Percentiles rank a stretch among this genome's conserved stretches.
Conservation (phyloP, 2,329 filamentous ascomycete species). For the Verticillium klebahnii region DNA sequence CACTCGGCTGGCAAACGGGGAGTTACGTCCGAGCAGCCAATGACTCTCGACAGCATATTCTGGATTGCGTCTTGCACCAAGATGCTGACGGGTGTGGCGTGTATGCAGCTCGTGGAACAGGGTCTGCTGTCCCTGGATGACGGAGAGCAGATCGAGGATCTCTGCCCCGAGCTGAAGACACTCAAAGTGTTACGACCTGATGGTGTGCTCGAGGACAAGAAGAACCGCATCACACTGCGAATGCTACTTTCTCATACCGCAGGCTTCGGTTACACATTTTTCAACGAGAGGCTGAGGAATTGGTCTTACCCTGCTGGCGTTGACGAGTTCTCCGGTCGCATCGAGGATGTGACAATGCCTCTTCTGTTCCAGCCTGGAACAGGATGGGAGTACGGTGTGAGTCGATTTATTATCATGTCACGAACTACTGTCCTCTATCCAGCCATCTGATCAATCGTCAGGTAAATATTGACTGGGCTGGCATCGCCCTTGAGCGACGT, state of each 20-base stretch:
- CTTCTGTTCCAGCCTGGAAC: conserved; percentile 45
- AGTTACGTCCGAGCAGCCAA: not conserved
- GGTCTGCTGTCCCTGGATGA: conserved; percentile 42
- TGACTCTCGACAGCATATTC: conserved; percentile 26
- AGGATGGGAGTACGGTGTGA: conserved; percentile 42
- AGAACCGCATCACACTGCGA: conserved; percentile 38
- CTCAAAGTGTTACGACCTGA: conserved; percentile 42
- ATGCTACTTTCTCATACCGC: conserved; percentile 48
- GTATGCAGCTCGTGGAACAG: conserved; percentile 48
- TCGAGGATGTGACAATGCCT: conserved; percentile 34
- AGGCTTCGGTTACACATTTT: conserved; percentile 40
- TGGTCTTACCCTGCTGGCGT: not conserved
- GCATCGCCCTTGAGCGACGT: conserved; percentile 42
- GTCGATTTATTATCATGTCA: not conserved
- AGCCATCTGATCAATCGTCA: not conserved
- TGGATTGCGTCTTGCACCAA: conserved; percentile 33
- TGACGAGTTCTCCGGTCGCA: conserved; percentile 4
- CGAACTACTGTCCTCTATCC: not conserved
- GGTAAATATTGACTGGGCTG: conserved; percentile 45
- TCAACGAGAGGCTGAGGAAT: conserved; percentile 15
- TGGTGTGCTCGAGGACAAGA: conserved; percentile 25
- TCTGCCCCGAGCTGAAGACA: conserved; percentile 37
- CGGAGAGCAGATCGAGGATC: conserved; percentile 29
- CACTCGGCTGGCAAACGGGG: conserved; percentile 1
- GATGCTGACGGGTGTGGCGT: conserved; percentile 45